Base-by-base conservation (phyloP, 2,329 filamentous ascomycete genomes). In the Furcasterigmium furcatum region DNA sequence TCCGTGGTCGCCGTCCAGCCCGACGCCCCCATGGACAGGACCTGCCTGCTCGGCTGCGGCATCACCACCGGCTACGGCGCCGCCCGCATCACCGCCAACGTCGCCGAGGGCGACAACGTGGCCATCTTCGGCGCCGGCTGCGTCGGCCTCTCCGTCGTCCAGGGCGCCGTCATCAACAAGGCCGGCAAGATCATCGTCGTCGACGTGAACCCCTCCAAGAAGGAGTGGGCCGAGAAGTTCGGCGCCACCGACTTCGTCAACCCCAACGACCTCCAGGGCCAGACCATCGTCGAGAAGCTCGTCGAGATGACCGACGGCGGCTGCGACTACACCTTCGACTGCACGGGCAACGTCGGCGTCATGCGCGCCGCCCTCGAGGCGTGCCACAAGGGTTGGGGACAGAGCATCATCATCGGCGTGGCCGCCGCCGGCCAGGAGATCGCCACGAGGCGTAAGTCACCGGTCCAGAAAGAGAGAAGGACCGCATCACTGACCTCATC, bases 11-110 rank as follows among this genome's bases (percentile, higher is more conserved):
- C 91, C 52, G 91, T 99, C 57, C 91, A 91, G 58, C 80, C 82
- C 49, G 84, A 95, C 59, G 94, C 94, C 13, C 88, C 90, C 51
- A 95, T 96, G 84, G 94, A 99, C 78, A 85, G 90, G 55, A 95
- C 91, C 43, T 99, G 94, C 70, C 74, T 99, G 70, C 82, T 99
- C 44, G 94, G 94, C 63, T 99, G 94, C 69, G 94, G 94, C 68
- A 97, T 99, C 76, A 99, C 94, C 51, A 99, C 94, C 29, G 94
- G 94, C 32, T 99, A 97, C 74, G 94, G 94, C 59, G 94, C 94
- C 12, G 94, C 94, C 41, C 85, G 88, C 55, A 92, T 96, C 63
- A 97, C 92, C 5, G 94, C 94, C 57, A 88, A 87, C 56, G 84
- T 97, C 24, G 91, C 97, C 72, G 81, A 91, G 70, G 92, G 91